Evolutionary conservation across 1,284 basidiomycete genomes (phyloP), one percentile per base, ranked within the genome.

Genomic region (Irpex rosettiformis): DNA sequence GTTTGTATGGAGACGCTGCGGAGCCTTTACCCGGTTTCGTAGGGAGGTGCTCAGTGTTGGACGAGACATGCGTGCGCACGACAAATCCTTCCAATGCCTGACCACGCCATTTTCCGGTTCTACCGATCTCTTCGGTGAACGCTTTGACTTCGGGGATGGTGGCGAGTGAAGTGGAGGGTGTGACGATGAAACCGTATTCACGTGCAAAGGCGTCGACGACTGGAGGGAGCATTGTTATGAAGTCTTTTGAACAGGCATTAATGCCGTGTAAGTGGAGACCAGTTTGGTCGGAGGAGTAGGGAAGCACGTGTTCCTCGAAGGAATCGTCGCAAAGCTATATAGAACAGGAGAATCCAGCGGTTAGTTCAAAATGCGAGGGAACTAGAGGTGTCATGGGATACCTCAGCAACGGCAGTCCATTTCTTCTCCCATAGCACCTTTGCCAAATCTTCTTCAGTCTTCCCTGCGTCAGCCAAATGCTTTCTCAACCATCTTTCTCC

Each of bases 251-350:
- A 66, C 86, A 89, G 57, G 79, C 74, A 69, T 98, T 98, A 55
- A 99, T 78, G 2, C 96, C 95, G 73, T 99, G 97, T 0, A 99
- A 80, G 67, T 98, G 94, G 1, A 99, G 84, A 1, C 97, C 97
- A 0, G 94, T 93, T 64, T 88, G 85, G 28, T 96, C 88, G 0
- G 81, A 77, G 0, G 91, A 76, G 67, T 96, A 97, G 0, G 87
- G 79, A 0, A 99, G 82, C 43, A 99, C 96, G 67, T 99, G 97
- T 72, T 99, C 97, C 67, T 99, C 97, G 69, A 99, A 99, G 0
- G 82, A 84, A 73, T 99, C 97, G 68, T 99, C 96, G 71, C 97
- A 98, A 1, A 99, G 86, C 94, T 96, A 66, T 16, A 6, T 13
- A 40, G 37, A 53, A 1, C 55, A 40, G 18, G 3, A 40, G 40